Base-by-base conservation (phyloP, 306 rosid genomes). In the Quercus gilva region DNA sequence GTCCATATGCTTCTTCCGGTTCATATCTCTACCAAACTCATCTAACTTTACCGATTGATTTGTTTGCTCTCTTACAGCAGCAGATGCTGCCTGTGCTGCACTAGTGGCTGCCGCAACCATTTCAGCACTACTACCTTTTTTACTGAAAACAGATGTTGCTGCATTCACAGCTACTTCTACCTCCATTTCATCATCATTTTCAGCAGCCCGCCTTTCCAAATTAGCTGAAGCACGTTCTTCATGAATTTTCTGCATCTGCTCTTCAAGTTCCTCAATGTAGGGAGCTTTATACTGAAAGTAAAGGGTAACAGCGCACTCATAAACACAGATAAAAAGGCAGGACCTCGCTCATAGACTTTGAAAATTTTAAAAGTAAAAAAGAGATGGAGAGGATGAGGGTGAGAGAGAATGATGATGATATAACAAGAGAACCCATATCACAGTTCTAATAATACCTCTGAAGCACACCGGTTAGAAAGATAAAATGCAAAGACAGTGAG, bases 211-310 rank as follows among this genome's bases (percentile, higher is more conserved):
- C 82, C 91, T 91, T 87, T 90, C 96, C 52, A 88, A 77, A 69
- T 83, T 92, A 41, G 91, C 88, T 13, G 92, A 89, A 9, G 99
- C 94, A 64, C 94, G 97, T 74, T 92, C 88, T 84, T 87, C 97
- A 68, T 86, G 94, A 79, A 87, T 86, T 75, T 90, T 88, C 83
- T 92, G 94, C 92, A 95, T 91, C 75, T 90, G 92, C 83, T 91
- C 98, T 85, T 92, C 98, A 79, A 92, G 97, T 86, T 95, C 97
- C 89, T 95, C 99, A 29, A 95, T 92, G 76, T 84, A 91, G 77
- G 87, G 95, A 74, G 98, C 99, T 87, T 95, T 95, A 78, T 90
- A 90, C 99, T 95, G 90, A 69, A 85, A 83, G 67, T 37, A 60
- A 59, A 82, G 75, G 33, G 56, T 43, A 78, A 69, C 56, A 83